phyloP scores from a whole-genome alignment of 2,329 filamentous ascomycete species.

The Cryphonectria naterciae region DNA sequence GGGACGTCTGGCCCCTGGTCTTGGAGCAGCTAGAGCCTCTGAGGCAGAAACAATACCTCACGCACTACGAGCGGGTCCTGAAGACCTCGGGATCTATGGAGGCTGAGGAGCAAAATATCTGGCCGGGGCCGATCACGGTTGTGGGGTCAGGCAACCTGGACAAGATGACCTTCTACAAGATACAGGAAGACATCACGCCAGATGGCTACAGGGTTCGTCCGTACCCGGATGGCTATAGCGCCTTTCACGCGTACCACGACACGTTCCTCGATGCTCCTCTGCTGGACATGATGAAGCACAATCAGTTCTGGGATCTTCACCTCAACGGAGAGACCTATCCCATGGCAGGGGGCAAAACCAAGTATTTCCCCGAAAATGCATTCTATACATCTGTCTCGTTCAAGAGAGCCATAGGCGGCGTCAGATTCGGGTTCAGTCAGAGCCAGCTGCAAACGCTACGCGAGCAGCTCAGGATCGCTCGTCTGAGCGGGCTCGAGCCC shows the following conservation, averaged over 20 bases:
- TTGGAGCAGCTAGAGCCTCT: background rate
- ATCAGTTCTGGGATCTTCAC: background rate
- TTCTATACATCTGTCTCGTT: background rate
- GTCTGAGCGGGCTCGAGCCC: background rate
- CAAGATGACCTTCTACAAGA: background rate
- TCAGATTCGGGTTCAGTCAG: background rate
- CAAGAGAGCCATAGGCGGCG: background rate
- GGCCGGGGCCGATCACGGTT: background rate
- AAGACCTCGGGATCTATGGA: background rate
- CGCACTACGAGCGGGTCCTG: background rate
- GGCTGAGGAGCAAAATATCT: background rate
- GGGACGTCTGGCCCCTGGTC: constrained; percentile 1
- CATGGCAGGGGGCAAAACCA: background rate
- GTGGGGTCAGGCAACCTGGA: constrained; percentile 1
- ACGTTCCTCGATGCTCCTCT: background rate
- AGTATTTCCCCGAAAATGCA: background rate
- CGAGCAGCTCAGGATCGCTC: constrained; percentile 2
- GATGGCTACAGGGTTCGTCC: background rate
- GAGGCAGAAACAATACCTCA: background rate
- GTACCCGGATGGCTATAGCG: background rate
- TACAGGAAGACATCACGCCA: constrained; percentile 1
- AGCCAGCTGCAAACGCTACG: background rate
- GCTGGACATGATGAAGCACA: constrained; percentile 2
- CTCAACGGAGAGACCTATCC: background rate
- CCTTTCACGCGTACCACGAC: constrained; percentile 1